phyloP scores from a whole-genome alignment of 352 stramenopile species.

The Globisporangium emineosum region DNA sequence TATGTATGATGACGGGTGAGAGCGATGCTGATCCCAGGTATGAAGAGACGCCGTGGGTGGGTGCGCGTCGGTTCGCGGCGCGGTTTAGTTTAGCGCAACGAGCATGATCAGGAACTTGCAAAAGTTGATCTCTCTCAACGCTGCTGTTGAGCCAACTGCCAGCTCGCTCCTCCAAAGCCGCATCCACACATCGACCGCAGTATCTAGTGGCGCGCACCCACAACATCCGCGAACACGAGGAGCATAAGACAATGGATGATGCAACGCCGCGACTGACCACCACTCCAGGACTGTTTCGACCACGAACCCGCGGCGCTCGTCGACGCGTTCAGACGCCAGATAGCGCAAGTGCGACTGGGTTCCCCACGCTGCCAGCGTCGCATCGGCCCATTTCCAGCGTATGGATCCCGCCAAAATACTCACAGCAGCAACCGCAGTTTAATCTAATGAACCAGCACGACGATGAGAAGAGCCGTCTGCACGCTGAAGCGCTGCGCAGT shows the following conservation, averaged over 20 bases:
- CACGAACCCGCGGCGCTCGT: constrained; percentile 31
- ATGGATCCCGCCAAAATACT: neutral
- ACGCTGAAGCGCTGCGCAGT: constrained; percentile 24
- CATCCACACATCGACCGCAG: neutral
- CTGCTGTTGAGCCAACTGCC: neutral
- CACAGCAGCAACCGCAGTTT: neutral
- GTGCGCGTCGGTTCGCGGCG: neutral
- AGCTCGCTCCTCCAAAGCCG: neutral
- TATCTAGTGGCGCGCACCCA: too few species aligned
- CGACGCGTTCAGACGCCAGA: constrained; percentile 14
- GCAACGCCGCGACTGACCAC: neutral
- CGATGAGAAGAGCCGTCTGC: constrained; percentile 11
- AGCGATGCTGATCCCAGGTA: neutral
- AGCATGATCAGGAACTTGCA: neutral
- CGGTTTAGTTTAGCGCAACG: neutral
- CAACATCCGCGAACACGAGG: too few species aligned
- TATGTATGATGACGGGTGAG: neutral
- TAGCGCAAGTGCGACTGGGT: constrained; percentile 11
- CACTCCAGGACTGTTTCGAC: constrained; percentile 18
- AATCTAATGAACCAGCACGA: neutral
- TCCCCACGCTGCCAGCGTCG: constrained; percentile 15
- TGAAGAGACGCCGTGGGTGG: neutral
- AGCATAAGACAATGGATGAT: constrained; percentile 11
- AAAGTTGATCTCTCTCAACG: neutral
- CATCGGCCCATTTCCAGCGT: neutral